Conservation (phyloP, 1,139 yeast species). For the Pichia sp. region DNA sequence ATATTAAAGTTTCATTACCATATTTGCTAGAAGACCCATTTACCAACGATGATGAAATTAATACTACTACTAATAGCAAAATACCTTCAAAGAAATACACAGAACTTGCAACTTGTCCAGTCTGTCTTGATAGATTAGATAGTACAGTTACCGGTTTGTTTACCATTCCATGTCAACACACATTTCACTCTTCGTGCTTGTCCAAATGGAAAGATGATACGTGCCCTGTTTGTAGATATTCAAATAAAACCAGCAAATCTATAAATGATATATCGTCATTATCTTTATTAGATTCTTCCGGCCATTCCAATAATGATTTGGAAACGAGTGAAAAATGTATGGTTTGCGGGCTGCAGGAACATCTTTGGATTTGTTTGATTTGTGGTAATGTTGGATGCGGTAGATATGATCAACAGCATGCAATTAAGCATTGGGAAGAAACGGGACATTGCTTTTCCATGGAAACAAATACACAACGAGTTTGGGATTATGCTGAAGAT, state of each 20-base stretch:
- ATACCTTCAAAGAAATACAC: conserved; percentile 31
- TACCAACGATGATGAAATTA: conserved; percentile 29
- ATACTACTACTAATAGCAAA: background rate
- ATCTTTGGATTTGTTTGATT: conserved; percentile 86
- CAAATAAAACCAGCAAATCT: conserved; percentile 35
- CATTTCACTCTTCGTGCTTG: conserved; percentile 88
- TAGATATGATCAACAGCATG: conserved; percentile 84
- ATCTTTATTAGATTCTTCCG: background rate
- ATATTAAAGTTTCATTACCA: conserved; percentile 42
- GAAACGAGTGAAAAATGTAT: conserved; percentile 37
- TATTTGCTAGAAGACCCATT: conserved; percentile 76
- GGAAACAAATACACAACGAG: conserved; percentile 83
- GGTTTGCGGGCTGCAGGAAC: conserved; percentile 60
- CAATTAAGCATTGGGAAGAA: conserved; percentile 72
- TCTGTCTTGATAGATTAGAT: conserved; percentile 89
- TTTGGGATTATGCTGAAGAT: conserved; percentile 96
- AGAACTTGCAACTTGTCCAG: conserved; percentile 93
- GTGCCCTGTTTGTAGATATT: conserved; percentile 90
- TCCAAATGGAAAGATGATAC: conserved; percentile 90
- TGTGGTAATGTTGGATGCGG: conserved; percentile 95
- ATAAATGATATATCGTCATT: background rate
- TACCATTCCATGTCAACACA: conserved; percentile 91
- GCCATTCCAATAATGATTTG: background rate
- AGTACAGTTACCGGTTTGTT: conserved; percentile 75
- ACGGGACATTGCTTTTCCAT: conserved; percentile 91